These are phyloP conservation scores for Fusarium setosum DNA, from an alignment of 2,329 filamentous ascomycete species.

Conservation along the genomic window DNA sequence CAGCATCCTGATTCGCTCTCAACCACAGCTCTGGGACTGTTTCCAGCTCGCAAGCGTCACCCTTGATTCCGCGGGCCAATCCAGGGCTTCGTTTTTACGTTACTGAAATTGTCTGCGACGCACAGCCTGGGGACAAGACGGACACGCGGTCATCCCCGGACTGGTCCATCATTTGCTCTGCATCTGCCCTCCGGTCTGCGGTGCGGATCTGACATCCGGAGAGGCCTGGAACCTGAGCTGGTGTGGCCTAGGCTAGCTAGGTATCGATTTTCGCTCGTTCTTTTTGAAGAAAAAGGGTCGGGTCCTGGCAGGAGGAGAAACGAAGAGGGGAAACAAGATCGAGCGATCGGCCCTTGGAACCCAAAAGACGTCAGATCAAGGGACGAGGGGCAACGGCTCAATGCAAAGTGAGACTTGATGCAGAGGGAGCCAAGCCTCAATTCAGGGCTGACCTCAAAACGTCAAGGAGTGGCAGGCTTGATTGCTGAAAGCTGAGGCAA, in stretches of 20 bases:
- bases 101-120: constrained; percentile 37
- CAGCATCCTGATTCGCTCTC: constrained; percentile 37
- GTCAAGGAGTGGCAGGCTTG: constrained; percentile 18
- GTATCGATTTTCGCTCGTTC: constrained; percentile 8
- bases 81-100: constrained; percentile 42
- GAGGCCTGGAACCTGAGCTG: constrained; percentile 30
- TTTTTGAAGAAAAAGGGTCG: constrained; percentile 25
- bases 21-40: constrained; percentile 21
- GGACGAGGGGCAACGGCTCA: neutral
- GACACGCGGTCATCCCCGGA: constrained; percentile 40
- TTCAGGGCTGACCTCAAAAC: constrained; percentile 13
- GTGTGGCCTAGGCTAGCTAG: constrained; percentile 22
- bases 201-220: constrained; percentile 37
- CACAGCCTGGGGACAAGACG: constrained; percentile 37
- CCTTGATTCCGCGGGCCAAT: constrained; percentile 40
- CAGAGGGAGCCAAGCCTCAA: neutral
- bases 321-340: constrained; percentile 7
- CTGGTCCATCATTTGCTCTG: constrained; percentile 30
- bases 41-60: constrained; percentile 29
- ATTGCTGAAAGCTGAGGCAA: constrained; percentile 4
- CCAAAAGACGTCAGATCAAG: constrained; percentile 4
- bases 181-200: constrained; percentile 23
- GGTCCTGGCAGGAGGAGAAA: no score
- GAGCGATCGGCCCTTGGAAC: neutral
- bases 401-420: constrained; percentile 17